Conservation (phyloP, 345 rosid genomes). For the Hibiscus trionum region DNA sequence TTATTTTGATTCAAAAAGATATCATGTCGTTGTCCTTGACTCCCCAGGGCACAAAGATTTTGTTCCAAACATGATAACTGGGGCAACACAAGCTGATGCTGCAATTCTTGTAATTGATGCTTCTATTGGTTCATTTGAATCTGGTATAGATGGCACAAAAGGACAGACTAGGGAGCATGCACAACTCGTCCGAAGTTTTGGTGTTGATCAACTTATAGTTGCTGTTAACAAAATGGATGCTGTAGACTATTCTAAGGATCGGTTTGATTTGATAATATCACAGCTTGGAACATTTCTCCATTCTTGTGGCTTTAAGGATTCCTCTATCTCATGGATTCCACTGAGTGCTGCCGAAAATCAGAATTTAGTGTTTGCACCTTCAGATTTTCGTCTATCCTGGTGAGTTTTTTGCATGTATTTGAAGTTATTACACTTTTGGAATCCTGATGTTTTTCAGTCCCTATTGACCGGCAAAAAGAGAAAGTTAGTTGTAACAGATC, state of each 20-base stretch:
- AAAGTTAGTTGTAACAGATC: neutral
- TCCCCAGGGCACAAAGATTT: conserved; percentile 98
- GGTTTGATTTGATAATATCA: conserved; percentile 58
- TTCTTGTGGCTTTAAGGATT: conserved; percentile 63
- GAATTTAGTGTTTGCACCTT: conserved; percentile 68
- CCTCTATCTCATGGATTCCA: conserved; percentile 69
- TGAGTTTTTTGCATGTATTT: conserved; percentile 24
- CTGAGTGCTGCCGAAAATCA: conserved; percentile 84
- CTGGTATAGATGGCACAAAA: conserved; percentile 62
- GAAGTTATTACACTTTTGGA: neutral
- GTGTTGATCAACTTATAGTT: conserved; percentile 84
- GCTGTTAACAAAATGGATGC: conserved; percentile 88
- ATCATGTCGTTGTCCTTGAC: conserved; percentile 88
- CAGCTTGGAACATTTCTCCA: conserved; percentile 68
- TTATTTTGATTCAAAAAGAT: conserved; percentile 80
- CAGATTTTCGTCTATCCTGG: conserved; percentile 70
- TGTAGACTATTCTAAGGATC: conserved; percentile 66
- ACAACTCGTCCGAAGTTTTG: conserved; percentile 84
- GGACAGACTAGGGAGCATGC: conserved; percentile 95
- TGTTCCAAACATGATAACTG: conserved; percentile 98
- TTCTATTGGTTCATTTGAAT: conserved; percentile 81
- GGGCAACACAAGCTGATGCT: conserved; percentile 94
- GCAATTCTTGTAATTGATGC: conserved; percentile 92
- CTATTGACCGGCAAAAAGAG: neutral
- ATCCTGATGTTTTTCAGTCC: neutral